Conservation (phyloP, 2,329 filamentous ascomycete species). For the Alternaria postmessia region DNA sequence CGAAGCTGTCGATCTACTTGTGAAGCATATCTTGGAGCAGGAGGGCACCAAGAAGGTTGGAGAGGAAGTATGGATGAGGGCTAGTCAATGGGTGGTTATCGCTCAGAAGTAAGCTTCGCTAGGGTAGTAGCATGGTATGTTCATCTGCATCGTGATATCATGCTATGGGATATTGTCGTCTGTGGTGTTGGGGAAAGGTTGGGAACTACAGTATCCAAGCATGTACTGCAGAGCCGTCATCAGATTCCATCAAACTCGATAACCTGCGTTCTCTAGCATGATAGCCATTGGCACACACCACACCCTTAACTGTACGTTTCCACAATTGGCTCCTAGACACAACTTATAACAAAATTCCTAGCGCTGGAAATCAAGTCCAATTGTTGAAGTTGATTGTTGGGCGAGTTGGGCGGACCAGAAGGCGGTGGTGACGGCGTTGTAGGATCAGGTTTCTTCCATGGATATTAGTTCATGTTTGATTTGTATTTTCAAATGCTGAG, state of each 20-base stretch:
- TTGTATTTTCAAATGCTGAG: not conserved
- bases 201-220: not conserved
- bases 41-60: constrained; percentile 31
- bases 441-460: not conserved
- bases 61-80: constrained; percentile 37
- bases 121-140: not conserved
- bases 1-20: constrained; percentile 36
- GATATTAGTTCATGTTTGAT: not conserved
- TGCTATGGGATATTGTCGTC: too few relatives aligned
- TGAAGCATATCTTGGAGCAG: constrained; percentile 25
- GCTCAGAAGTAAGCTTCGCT: constrained; percentile 27
- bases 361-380: too few relatives aligned
- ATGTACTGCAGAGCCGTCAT: not conserved
- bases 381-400: not conserved
- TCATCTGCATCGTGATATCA: not conserved
- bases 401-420: not conserved
- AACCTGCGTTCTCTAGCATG: not conserved
- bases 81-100: constrained; percentile 42
- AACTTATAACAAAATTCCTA: not conserved
- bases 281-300: not conserved
- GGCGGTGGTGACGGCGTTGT: not conserved
- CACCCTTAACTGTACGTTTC: not conserved
- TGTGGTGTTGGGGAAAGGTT: not conserved
- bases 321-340: not conserved
- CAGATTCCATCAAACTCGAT: not conserved